Conservation (phyloP, 2,329 filamentous ascomycete genomes). For the Monilinia fructicola region DNA sequence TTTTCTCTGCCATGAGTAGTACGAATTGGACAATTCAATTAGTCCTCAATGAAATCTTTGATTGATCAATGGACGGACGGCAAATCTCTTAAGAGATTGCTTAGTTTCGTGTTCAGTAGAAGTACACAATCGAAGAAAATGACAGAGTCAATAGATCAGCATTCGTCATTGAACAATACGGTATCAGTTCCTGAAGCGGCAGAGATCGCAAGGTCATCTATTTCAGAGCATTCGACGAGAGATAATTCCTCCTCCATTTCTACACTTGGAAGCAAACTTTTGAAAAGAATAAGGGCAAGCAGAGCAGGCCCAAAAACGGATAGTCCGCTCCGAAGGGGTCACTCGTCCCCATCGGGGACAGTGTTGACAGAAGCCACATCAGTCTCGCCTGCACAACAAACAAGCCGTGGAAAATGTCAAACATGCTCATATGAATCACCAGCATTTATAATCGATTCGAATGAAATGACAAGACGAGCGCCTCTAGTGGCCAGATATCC, state of each 20-base stretch:
- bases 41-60: conserved; percentile 3
- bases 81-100: conserved; percentile 9
- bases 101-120: background rate
- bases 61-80: background rate
- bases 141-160: background rate
- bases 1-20: background rate
- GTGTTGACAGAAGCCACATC: conserved; percentile 4
- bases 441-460: background rate
- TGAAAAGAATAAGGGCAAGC: conserved; percentile 1
- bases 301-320: background rate
- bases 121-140: background rate
- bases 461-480: background rate
- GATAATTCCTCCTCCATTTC: background rate
- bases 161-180: background rate
- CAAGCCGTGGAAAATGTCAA: background rate
- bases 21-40: background rate
- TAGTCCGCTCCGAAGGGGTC: background rate
- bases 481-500: conserved; percentile 1
- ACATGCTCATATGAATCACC: conserved; percentile 9
- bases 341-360: background rate
- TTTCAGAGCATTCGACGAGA: background rate
- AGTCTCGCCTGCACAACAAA: background rate
- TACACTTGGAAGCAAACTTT: background rate
- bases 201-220: background rate
- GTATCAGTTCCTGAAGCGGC: background rate